A percentile compares a stretch with the other conserved stretches of the same genome.
phyloP scores from a whole-genome alignment of 148 eudicot species.

The Rhododendron kiyosumense region DNA sequence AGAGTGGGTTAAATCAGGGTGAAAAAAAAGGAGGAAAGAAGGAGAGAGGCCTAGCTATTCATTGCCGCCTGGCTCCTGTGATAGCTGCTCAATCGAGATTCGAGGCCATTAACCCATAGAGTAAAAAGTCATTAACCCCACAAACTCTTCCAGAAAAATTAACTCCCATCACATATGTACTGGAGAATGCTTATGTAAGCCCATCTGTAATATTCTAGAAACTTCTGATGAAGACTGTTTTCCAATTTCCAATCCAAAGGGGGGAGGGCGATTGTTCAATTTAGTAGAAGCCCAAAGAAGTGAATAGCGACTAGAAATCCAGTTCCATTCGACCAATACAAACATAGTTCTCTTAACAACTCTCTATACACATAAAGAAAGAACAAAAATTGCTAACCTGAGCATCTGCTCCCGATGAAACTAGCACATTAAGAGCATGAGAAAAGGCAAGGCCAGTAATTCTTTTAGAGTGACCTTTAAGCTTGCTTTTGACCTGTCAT shows the following conservation, averaged over 20 bases:
- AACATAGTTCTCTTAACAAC: neutral
- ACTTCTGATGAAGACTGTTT: neutral
- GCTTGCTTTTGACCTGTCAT: slow-evolving; percentile 78
- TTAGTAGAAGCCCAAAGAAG: neutral
- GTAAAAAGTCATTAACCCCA: neutral
- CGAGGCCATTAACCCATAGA: neutral
- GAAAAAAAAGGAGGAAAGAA: neutral
- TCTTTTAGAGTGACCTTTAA: slow-evolving; percentile 84
- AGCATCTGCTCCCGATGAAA: slow-evolving; percentile 91
- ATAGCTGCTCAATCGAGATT: neutral
- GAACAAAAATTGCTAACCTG: slow-evolving; percentile 45
- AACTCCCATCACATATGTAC: neutral
- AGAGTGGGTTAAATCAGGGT: too few relatives aligned
- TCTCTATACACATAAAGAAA: neutral
- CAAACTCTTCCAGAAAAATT: neutral
- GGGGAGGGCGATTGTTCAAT: neutral
- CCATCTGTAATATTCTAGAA: neutral
- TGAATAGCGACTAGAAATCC: neutral
- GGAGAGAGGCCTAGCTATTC: neutral
- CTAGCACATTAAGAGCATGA: slow-evolving; percentile 59
- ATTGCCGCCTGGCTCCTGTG: neutral
- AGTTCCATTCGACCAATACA: neutral
- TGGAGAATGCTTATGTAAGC: neutral
- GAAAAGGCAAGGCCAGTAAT: slow-evolving; percentile 90
- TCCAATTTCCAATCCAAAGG: neutral